Base-by-base conservation (phyloP, 768 basidiomycete genomes). In the Trametes cingulata region DNA sequence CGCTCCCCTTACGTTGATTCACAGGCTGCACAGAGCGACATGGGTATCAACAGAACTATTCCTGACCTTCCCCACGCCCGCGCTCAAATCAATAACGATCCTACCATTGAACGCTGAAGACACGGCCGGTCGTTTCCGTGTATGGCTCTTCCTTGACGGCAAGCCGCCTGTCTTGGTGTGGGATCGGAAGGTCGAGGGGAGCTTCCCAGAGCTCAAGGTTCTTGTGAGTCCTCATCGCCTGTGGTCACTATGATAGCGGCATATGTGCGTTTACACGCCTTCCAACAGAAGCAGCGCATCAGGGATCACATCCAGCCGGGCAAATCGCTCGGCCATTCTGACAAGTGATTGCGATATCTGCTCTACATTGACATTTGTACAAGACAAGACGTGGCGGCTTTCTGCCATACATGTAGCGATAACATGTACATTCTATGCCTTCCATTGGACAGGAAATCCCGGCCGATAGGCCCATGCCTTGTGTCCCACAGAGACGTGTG, bases 1-100 rank as follows among this genome's bases (percentile, higher is more conserved):
- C 29, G 46, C 19, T 37, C 12, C n/a, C 1, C 48, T 50, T 17
- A 55, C 35, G 0, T 39, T n/a, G 2, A 6, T 15, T 36, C 45
- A 29, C 68, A 95, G 95, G 95, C 81, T 95, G 39, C 94, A 95
- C 66, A 83, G 95, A 67, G 95, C 95, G 33, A 86, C 85, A 12
- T 98, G 95, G 95, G 82, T 87, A n/a, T 90, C 92, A 62, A 97
- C 95, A 0, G 95, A 97, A 67, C 80, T 98, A 15, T 83, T 95
- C 66, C 74, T 96, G 36, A 97, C 95, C 0, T 98, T 98, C 73
- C 90, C 93, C 12, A 84, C 91, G 25, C 93, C 93, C 0, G 69
- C 75, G 0, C 74, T 97, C 55, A 79, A 78, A 46, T 79, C 81
- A 45, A 85, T 95, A 54, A 82, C 86, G 12, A 75, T 96, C 45